Evolutionary conservation across 2,329 filamentous ascomycete genomes (phyloP).

Genomic region (Fusarium lyarnte): DNA sequence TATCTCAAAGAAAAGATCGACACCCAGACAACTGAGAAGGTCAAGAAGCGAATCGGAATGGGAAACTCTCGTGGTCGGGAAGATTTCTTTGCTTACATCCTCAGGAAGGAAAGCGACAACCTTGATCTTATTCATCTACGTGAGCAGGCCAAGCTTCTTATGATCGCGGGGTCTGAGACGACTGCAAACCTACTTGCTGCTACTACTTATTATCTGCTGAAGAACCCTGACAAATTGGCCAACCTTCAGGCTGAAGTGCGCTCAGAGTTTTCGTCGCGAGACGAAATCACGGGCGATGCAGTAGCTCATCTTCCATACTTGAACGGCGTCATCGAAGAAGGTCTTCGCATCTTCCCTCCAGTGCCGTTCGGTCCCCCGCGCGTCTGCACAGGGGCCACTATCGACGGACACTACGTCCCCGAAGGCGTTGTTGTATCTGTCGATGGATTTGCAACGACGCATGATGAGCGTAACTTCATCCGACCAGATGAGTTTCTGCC

Average conservation of each 20-base stretch:
- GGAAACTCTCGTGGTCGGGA: neutral
- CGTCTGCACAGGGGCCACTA: neutral
- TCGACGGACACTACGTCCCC: slow-evolving; percentile 19
- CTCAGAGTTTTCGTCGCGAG: neutral
- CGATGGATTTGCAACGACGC: neutral
- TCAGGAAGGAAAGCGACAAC: neutral
- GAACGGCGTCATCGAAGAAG: slow-evolving; percentile 15
- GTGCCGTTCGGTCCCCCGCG: slow-evolving; percentile 5
- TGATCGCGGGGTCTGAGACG: slow-evolving; percentile 23
- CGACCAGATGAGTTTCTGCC: slow-evolving; percentile 1
- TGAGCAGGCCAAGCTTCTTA: slow-evolving; percentile 27
- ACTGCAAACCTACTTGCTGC: slow-evolving; percentile 3
- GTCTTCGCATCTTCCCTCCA: slow-evolving; percentile 20
- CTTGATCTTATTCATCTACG: neutral
- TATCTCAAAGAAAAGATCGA: neutral
- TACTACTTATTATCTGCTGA: neutral
- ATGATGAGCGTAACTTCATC: slow-evolving; percentile 6
- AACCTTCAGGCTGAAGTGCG: slow-evolving; percentile 18
- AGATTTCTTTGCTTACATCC: slow-evolving; percentile 25
- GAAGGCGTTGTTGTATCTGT: slow-evolving; percentile 12
- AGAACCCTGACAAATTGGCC: neutral
- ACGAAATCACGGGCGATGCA: slow-evolving; percentile 14
- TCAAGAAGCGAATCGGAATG: neutral
- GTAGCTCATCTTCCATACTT: slow-evolving; percentile 15
- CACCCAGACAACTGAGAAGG: slow-evolving; percentile 1